A percentile compares a stretch with the other conserved stretches of the same genome.
These are phyloP conservation scores for Lichtheimia ornata DNA, from an alignment of 371 early-diverging fungal species.

Conservation along the genomic window DNA sequence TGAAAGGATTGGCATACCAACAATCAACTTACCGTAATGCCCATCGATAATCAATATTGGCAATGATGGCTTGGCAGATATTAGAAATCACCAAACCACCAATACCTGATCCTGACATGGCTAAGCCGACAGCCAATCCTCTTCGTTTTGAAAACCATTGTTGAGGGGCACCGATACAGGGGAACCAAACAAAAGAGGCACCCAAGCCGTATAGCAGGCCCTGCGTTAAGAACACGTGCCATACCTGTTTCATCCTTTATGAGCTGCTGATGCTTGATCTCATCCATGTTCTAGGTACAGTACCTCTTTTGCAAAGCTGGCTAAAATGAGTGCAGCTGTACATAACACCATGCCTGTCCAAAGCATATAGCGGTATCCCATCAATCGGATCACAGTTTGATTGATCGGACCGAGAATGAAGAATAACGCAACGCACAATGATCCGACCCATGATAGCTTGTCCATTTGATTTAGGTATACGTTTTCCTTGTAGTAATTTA, in stretches of 20 bases:
- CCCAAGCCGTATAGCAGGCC: conserved; percentile 75
- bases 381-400: conserved; percentile 47
- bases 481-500: conserved; percentile 31
- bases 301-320: conserved; percentile 52
- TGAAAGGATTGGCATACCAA: no score
- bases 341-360: conserved; percentile 51
- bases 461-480: conserved; percentile 31
- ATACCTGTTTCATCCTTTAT: conserved; percentile 30
- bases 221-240: conserved; percentile 73
- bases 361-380: conserved; percentile 58
- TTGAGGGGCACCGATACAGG: conserved; percentile 64
- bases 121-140: conserved; percentile 74
- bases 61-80: conserved; percentile 52
- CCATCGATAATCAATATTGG: conserved; percentile 60
- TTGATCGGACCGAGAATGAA: conserved; percentile 46
- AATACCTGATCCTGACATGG: conserved; percentile 66
- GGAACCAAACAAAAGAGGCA: conserved; percentile 67
- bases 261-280: neutral
- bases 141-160: conserved; percentile 73
- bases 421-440: conserved; percentile 38
- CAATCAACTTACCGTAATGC: conserved; percentile 46
- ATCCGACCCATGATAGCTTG: conserved; percentile 43
- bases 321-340: conserved; percentile 59
- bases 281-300: neutral
- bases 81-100: conserved; percentile 71